Evolutionary conservation across 352 stramenopile genomes (phyloP), one percentile per base, ranked within the genome.

Genomic region (Globisporangium middletonii): DNA sequence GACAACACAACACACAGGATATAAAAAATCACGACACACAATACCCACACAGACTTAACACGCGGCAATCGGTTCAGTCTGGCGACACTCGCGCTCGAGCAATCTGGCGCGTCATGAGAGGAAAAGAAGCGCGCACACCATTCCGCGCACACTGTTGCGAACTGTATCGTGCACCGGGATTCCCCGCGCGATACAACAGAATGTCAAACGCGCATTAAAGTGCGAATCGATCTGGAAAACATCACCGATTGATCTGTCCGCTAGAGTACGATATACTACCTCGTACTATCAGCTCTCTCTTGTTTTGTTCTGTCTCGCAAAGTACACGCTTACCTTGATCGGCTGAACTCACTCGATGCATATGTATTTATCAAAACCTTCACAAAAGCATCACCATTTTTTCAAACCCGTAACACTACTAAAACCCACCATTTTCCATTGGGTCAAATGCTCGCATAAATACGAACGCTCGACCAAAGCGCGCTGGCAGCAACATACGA

Each of bases 61-160:
- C 33, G 4, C 33, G 33, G 33, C 33, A 8, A 53, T 42, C 28
- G 26, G 48, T 53, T 53, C 48, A 53, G 48, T 53, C 48, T 53
- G 48, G 28, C 48, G 48, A 30, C 48, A 53, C 28, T 53, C 35
- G 16, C 26, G 26, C 26, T 27, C n/a, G 48, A 45, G 41, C 41
- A 45, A 45, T 19, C 41, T 19, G 13, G 41, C 15, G 41, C 41
- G 41, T 45, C 41, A 45, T 44, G 12, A 15, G 13, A 44, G 38
- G 26, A 23, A 53, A 37, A 23, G 48, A 19, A 35, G 30, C 48
- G 26, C 28, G 48, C 48, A 41, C 28, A 53, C 48, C 53, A 57
- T 57, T 50, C 41, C 41, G 18, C 41, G 15, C 41, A 4, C 15
- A 16, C 15, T n/a, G 41, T 18, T n/a, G 41, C 18, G 41, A 19